Evolutionary conservation across 805 yeast species (phyloP).

Genomic region (Monosporozyma yasuniensis): DNA sequence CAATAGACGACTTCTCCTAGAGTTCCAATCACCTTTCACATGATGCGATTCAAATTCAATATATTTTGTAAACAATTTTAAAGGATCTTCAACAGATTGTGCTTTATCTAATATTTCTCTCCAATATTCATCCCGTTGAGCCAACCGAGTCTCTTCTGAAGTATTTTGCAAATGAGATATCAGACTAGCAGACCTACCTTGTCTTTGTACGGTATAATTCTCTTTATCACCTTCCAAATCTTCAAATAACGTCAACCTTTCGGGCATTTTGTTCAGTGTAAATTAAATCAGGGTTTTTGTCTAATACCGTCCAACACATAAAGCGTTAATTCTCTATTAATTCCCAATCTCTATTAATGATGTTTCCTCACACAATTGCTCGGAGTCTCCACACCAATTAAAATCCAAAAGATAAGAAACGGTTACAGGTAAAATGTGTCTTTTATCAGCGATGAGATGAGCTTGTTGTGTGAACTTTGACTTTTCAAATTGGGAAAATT

Average conservation of each 20-base stretch:
- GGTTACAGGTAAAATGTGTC: background rate
- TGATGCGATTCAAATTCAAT: constrained; percentile 57
- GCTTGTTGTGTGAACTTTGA: background rate
- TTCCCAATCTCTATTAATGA: no score
- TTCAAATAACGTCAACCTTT: constrained; percentile 23
- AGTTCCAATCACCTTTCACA: constrained; percentile 53
- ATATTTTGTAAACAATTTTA: constrained; percentile 62
- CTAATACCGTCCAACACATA: background rate
- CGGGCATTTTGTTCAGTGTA: background rate
- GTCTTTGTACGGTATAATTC: constrained; percentile 55
- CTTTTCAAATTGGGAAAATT: background rate
- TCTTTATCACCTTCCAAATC: constrained; percentile 61
- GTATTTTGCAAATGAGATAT: constrained; percentile 20
- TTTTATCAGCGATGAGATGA: background rate
- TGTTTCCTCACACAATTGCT: background rate
- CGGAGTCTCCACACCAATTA: background rate
- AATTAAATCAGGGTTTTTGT: background rate
- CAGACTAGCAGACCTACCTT: constrained; percentile 60
- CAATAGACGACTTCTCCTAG: constrained; percentile 57
- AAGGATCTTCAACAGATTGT: constrained; percentile 70
- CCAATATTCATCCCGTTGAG: constrained; percentile 24
- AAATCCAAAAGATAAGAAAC: background rate
- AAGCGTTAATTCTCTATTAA: background rate
- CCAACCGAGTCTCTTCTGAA: constrained; percentile 18
- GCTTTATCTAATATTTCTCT: constrained; percentile 26